A percentile compares a stretch with the other conserved stretches of the same genome.
phyloP scores from a whole-genome alignment of 2,329 filamentous ascomycete genomes.

The Pseudofabraea citricarpa region DNA sequence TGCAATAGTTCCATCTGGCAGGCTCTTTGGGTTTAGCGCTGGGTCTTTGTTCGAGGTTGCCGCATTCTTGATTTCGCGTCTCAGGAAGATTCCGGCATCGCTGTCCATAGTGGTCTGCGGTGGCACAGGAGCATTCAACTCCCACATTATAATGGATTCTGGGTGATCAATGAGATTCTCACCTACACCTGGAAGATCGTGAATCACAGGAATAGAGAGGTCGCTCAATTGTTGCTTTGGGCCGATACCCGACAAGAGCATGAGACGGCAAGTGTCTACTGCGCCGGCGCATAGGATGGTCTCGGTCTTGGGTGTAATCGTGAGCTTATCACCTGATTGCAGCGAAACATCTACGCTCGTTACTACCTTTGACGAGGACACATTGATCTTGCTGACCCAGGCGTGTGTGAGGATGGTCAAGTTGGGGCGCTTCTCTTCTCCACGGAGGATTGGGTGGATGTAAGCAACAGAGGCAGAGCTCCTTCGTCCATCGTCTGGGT shows the following conservation, averaged over 20 bases:
- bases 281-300: constrained; percentile 46
- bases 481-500: constrained; percentile 79
- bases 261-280: constrained; percentile 31
- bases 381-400: constrained; percentile 79
- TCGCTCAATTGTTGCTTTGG: constrained; percentile 23
- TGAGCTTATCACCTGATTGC: constrained; percentile 45
- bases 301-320: constrained; percentile 65
- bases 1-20: constrained; percentile 66
- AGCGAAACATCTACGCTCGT: constrained; percentile 67
- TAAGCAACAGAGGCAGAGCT: constrained; percentile 88
- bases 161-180: constrained; percentile 32
- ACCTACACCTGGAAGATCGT: constrained; percentile 29
- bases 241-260: constrained; percentile 35
- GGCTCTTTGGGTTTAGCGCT: constrained; percentile 27
- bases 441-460: constrained; percentile 84
- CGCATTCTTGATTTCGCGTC: constrained; percentile 68
- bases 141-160: constrained; percentile 43
- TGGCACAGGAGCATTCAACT: constrained; percentile 34
- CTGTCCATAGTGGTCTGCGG: constrained; percentile 46
- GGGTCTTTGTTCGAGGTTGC: constrained; percentile 41
- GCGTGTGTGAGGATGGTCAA: constrained; percentile 82
- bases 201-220: constrained; percentile 27
- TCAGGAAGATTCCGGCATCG: constrained; percentile 59
- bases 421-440: constrained; percentile 78
- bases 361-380: constrained; percentile 63